Conservation (phyloP, 352 stramenopile species). For the Globisporangium spinosum region DNA sequence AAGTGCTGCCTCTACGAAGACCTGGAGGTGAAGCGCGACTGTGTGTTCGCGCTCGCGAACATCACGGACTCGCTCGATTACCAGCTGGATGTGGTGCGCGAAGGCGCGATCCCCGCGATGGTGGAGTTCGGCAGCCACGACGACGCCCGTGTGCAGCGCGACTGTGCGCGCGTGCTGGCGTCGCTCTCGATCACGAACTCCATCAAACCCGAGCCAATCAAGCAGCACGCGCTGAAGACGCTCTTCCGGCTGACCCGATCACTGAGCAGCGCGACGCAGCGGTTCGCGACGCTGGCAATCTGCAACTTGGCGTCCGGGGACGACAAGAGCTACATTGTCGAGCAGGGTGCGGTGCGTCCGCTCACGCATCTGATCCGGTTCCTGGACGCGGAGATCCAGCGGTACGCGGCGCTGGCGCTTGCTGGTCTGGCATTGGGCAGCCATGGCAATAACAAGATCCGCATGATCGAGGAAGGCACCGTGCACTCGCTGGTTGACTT, state of each 20-base stretch:
- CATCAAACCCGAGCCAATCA: conserved; percentile 83
- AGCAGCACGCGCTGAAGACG: conserved; percentile 77
- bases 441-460: conserved; percentile 91
- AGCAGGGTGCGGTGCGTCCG: conserved; percentile 89
- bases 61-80: conserved; percentile 87
- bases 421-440: conserved; percentile 91
- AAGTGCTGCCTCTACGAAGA: conserved; percentile 89
- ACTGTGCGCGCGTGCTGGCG: conserved; percentile 89
- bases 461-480: conserved; percentile 91
- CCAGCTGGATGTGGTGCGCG: conserved; percentile 87
- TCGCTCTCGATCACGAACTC: conserved; percentile 88
- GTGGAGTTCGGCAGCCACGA: conserved; percentile 67
- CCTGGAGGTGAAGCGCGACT: conserved; percentile 90
- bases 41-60: conserved; percentile 94
- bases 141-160: conserved; percentile 91
- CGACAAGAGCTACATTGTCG: conserved; percentile 89
- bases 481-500: conserved; percentile 91
- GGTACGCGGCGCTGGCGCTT: conserved; percentile 91
- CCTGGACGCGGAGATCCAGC: conserved; percentile 94
- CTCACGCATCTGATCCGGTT: conserved; percentile 94
- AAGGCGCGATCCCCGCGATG: conserved; percentile 81
- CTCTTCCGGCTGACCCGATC: conserved; percentile 93
- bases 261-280: conserved; percentile 90
- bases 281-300: conserved; percentile 93
- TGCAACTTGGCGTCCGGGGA: conserved; percentile 88